Evolutionary conservation across 129 eudicot genomes (phyloP).

Genomic region (Solidago caesia): DNA sequence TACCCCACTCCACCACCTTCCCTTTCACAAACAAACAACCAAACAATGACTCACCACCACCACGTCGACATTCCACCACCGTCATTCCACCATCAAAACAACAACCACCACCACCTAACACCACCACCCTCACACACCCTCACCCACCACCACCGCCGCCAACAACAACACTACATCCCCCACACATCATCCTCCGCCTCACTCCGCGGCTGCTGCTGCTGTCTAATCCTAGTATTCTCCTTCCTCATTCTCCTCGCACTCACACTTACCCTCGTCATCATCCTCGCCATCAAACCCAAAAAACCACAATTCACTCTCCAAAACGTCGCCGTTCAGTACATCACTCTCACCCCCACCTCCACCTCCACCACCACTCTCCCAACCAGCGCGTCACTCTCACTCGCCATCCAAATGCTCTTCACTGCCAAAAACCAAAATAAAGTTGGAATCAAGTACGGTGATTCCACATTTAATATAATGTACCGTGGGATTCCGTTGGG

Average conservation of each 20-base stretch:
- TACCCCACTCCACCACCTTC: neutral
- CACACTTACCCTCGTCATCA: conserved; percentile 64
- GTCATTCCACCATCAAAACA: neutral
- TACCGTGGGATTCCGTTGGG: conserved; percentile 86
- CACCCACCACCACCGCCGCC: conserved; percentile 8
- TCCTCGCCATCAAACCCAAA: conserved; percentile 77
- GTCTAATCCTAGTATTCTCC: conserved; percentile 78
- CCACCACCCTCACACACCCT: neutral
- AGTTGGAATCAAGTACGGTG: conserved; percentile 78
- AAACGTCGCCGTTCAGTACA: conserved; percentile 64
- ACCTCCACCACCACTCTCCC: conserved; percentile 31
- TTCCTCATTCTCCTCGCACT: conserved; percentile 65
- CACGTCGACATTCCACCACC: conserved; percentile 6
- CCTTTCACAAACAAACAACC: neutral
- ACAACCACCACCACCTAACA: conserved; percentile 13
- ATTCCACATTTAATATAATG: conserved; percentile 74
- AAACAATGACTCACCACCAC: conserved; percentile 9
- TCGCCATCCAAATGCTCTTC: conserved; percentile 57
- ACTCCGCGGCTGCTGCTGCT: conserved; percentile 88
- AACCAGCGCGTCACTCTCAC: conserved; percentile 60
- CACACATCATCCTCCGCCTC: conserved; percentile 59
- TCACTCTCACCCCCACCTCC: conserved; percentile 49
- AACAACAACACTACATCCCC: conserved; percentile 31
- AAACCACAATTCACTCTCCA: conserved; percentile 87
- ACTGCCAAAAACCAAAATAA: conserved; percentile 69